phyloP scores from a whole-genome alignment of 2,329 filamentous ascomycete species.

The Sporothrix pseudoabietina region DNA sequence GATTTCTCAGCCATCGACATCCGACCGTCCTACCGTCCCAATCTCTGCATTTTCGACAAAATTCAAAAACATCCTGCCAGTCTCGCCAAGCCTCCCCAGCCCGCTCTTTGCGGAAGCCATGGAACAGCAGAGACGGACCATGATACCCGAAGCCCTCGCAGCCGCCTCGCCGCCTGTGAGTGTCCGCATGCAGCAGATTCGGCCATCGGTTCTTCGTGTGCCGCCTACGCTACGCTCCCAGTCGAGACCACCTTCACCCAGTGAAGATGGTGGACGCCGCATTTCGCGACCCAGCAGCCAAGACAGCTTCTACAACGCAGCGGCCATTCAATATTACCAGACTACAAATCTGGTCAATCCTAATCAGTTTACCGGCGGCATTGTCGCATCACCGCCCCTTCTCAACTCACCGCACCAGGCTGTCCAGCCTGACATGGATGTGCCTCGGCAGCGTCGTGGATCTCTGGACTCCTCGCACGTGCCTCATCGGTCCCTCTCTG shows the following conservation, averaged over 20 bases:
- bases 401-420: neutral
- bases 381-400: conserved; percentile 23
- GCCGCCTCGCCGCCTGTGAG: conserved; percentile 48
- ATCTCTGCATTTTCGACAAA: conserved; percentile 19
- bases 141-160: conserved; percentile 27
- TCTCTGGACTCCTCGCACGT: conserved; percentile 32
- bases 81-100: conserved; percentile 37
- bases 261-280: conserved; percentile 27
- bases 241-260: conserved; percentile 43
- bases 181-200: conserved; percentile 45
- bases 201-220: conserved; percentile 41
- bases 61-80: neutral
- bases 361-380: neutral
- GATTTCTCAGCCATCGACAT: neutral
- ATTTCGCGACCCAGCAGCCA: conserved; percentile 40
- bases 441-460: conserved; percentile 36
- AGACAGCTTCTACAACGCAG: conserved; percentile 38
- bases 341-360: neutral
- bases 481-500: conserved; percentile 9
- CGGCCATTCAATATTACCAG: neutral
- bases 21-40: neutral
- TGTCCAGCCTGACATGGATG: conserved; percentile 37
- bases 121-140: conserved; percentile 36
- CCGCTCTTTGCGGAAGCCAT: conserved; percentile 38
- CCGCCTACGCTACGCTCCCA: conserved; percentile 44